These are phyloP conservation scores for Lasiosphaeris hirsuta DNA, from an alignment of 495 filamentous ascomycete species.

Conservation along the genomic window DNA sequence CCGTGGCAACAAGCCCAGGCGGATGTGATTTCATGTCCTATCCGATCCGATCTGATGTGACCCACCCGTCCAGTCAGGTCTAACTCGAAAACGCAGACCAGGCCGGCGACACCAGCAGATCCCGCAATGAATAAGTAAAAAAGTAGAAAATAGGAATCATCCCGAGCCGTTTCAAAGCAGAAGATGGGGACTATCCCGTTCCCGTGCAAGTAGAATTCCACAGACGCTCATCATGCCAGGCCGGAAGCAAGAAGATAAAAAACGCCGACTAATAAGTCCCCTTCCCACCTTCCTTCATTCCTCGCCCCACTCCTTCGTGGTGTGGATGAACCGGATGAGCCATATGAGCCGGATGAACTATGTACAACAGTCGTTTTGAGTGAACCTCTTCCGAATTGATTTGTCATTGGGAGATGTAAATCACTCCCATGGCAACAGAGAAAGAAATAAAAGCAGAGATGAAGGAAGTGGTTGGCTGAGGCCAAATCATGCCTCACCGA, in stretches of 20 bases:
- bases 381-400: background rate
- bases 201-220: background rate
- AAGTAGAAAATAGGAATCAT: background rate
- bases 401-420: no score
- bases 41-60: no score
- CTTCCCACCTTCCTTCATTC: background rate
- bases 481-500: conserved; percentile 40
- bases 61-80: no score
- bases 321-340: no score
- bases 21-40: no score
- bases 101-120: no score
- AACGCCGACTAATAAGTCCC: background rate
- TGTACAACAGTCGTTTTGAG: conserved; percentile 11
- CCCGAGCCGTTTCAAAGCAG: background rate
- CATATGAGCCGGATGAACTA: conserved; percentile 5
- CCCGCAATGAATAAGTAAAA: background rate
- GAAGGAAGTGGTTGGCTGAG: background rate
- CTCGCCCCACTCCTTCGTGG: conserved; percentile 3
- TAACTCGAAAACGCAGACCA: no score
- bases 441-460: background rate
- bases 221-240: background rate
- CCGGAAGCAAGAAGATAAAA: background rate
- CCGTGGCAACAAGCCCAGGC: no score
- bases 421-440: background rate
- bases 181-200: no score